Evolutionary conservation across 352 stramenopile genomes (phyloP).

Genomic region (Blastocystis sp.): DNA sequence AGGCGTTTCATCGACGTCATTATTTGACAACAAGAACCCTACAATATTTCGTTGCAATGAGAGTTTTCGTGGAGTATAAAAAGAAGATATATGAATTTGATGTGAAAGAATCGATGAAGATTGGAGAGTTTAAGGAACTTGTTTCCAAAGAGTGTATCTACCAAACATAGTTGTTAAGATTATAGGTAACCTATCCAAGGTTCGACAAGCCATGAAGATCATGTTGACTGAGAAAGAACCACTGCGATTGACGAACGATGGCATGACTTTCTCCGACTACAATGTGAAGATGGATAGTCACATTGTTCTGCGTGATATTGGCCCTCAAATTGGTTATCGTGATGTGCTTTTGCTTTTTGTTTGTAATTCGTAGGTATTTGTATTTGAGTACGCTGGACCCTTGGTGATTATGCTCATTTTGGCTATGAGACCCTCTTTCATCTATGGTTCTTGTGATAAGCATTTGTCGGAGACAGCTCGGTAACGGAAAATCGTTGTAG

Average conservation of each 20-base stretch:
- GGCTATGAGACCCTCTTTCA: conserved; percentile 70
- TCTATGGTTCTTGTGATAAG: conserved; percentile 71
- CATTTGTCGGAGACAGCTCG: conserved; percentile 67
- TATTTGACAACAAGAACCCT: neutral
- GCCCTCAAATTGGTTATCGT: conserved; percentile 78
- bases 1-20: conserved; percentile 58
- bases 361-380: conserved; percentile 69
- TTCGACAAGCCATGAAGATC: conserved; percentile 41
- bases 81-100: conserved; percentile 52
- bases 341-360: conserved; percentile 5
- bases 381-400: conserved; percentile 77
- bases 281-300: conserved; percentile 14
- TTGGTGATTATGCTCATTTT: conserved; percentile 77
- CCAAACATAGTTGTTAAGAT: neutral
- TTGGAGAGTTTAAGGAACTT: conserved; percentile 10
- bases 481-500: neutral
- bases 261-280: conserved; percentile 43
- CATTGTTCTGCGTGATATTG: conserved; percentile 72
- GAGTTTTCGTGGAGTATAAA: conserved; percentile 52
- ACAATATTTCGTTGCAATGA: conserved; percentile 41
- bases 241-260: conserved; percentile 27
- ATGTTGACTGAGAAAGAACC: conserved; percentile 30
- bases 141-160: neutral
- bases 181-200: conserved; percentile 20
- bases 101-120: conserved; percentile 37